Percentiles rank a stretch among this genome's conserved stretches.
phyloP scores from a whole-genome alignment of 129 eudicot species.

The Artemisia argyi region DNA sequence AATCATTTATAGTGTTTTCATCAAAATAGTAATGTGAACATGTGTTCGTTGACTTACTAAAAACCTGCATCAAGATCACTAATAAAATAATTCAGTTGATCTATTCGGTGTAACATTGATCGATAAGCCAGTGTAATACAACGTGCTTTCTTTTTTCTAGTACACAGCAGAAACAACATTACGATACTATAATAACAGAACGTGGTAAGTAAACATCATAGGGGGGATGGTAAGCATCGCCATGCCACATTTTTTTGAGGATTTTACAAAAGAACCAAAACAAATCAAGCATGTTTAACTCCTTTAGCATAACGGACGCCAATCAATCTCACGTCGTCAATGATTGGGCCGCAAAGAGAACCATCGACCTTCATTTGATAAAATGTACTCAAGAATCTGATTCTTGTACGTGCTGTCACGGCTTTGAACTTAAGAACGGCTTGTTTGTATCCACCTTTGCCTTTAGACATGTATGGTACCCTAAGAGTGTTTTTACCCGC shows the following conservation, averaged over 20 bases:
- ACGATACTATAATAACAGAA: conserved; percentile 29
- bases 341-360: conserved; percentile 80
- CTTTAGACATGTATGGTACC: conserved; percentile 53
- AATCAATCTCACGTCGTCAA: conserved; percentile 73
- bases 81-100: background rate
- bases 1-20: too few relatives aligned
- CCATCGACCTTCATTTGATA: conserved; percentile 83
- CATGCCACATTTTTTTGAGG: conserved; percentile 9
- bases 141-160: conserved; percentile 25
- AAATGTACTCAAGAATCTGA: conserved; percentile 64
- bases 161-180: conserved; percentile 33
- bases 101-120: conserved; percentile 4
- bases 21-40: too few relatives aligned
- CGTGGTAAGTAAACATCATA: conserved; percentile 37
- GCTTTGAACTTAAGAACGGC: conserved; percentile 62
- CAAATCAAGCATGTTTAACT: conserved; percentile 32
- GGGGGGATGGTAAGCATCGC: conserved; percentile 20
- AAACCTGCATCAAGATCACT: background rate
- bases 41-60: too few relatives aligned
- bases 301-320: conserved; percentile 39
- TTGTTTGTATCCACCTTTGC: conserved; percentile 55
- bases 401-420: conserved; percentile 40
- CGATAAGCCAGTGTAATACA: background rate
- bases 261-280: conserved; percentile 16
- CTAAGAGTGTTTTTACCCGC: conserved; percentile 54